Evolutionary conservation across 331 rosid species (phyloP).

Genomic region (Acacia concinna): DNA sequence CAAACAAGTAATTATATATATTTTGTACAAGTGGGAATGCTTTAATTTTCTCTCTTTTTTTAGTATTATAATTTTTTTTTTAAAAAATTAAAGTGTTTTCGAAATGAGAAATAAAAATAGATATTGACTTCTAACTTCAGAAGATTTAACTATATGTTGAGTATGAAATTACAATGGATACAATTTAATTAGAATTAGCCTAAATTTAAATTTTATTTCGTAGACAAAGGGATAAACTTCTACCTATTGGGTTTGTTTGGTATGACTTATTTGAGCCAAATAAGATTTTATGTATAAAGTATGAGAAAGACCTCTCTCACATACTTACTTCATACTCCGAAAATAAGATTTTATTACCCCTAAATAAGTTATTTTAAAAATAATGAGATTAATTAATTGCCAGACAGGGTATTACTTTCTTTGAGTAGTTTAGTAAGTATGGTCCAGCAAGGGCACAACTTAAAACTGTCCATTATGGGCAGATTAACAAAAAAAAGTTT

Average conservation of each 20-base stretch:
- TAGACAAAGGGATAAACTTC: not conserved
- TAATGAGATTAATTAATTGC: too few relatives aligned
- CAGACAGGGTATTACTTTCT: too few relatives aligned
- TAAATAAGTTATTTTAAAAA: too few relatives aligned
- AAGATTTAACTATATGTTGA: not conserved
- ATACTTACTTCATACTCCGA: too few relatives aligned
- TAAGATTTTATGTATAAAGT: too few relatives aligned
- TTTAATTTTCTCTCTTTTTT: not conserved
- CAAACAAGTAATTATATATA: slow-evolving; percentile 40
- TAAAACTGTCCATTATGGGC: too few relatives aligned
- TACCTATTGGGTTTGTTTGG: not conserved
- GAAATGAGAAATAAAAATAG: not conserved
- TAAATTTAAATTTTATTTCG: not conserved
- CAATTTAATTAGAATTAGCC: not conserved
- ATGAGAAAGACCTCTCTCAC: too few relatives aligned
- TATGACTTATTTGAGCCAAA: too few relatives aligned
- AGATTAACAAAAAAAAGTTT: too few relatives aligned
- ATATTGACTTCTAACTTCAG: not conserved
- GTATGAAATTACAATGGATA: not conserved
- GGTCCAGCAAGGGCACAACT: too few relatives aligned
- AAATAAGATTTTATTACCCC: too few relatives aligned
- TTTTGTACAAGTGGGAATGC: slow-evolving; percentile 29
- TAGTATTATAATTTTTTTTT: not conserved
- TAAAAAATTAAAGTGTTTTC: not conserved
- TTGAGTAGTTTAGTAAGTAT: too few relatives aligned